A percentile compares a stretch with the other conserved stretches of the same genome.
These are phyloP conservation scores for Phoma herbarum DNA, from an alignment of 2,329 filamentous ascomycete species.

Conservation along the genomic window DNA sequence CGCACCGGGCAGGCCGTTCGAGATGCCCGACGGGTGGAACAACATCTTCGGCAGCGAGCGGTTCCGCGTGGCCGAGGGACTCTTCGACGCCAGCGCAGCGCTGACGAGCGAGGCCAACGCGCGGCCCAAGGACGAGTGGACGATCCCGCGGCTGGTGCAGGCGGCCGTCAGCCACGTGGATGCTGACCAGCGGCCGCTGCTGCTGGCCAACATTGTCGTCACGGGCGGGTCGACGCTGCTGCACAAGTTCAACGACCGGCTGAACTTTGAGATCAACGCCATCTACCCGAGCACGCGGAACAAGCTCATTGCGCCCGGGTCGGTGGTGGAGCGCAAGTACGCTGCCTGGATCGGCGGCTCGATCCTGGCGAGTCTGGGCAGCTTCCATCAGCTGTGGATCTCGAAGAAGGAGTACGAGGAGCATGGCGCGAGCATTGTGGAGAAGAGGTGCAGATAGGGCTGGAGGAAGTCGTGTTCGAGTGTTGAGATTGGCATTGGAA, in stretches of 20 bases:
- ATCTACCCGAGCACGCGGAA: slow-evolving; percentile 88
- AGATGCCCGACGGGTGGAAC: slow-evolving; percentile 97
- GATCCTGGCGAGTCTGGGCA: slow-evolving; percentile 92
- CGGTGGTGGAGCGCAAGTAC: slow-evolving; percentile 88
- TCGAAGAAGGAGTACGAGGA: slow-evolving; percentile 97
- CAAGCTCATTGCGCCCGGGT: slow-evolving; percentile 85
- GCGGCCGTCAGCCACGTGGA: slow-evolving; percentile 81
- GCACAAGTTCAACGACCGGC: slow-evolving; percentile 89
- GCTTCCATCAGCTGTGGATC: slow-evolving; percentile 99
- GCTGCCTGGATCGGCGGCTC: slow-evolving; percentile 96
- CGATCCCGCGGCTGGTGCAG: slow-evolving; percentile 83
- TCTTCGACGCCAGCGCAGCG: slow-evolving; percentile 87
- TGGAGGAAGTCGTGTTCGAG: neutral
- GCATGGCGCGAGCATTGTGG: slow-evolving; percentile 87
- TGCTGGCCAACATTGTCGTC: slow-evolving; percentile 90
- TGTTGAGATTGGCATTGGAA: neutral
- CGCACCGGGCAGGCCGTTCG: slow-evolving; percentile 85
- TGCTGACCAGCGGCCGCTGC: slow-evolving; percentile 82
- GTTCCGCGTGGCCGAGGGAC: slow-evolving; percentile 83
- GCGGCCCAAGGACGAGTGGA: slow-evolving; percentile 73
- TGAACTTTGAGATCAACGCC: slow-evolving; percentile 82
- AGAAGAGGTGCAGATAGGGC: slow-evolving; percentile 89
- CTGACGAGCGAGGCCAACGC: slow-evolving; percentile 63
- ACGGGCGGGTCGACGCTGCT: slow-evolving; percentile 88
- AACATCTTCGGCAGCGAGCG: slow-evolving; percentile 92